Base-by-base conservation (phyloP, 306 rosid genomes). In the Benincasa hispida region DNA sequence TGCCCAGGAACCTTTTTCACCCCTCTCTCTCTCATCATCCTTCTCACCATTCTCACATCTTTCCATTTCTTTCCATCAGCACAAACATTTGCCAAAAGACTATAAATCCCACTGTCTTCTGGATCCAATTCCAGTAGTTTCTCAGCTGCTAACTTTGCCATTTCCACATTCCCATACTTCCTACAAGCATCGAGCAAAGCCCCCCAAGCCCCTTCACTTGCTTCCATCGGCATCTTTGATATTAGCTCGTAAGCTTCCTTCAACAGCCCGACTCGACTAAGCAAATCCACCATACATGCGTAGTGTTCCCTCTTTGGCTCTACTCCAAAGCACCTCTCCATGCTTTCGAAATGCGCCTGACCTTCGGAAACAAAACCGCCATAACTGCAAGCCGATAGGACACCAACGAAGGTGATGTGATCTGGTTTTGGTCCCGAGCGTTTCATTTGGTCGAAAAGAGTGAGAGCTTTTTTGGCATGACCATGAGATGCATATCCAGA, bases 191-290 rank as follows among this genome's bases (percentile, higher is more conserved):
- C 84, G 13, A 92, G 86, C 80, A 92, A 87, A 77, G 96, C 92
- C 12, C 97, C 97, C 93, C 97, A 90, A 55, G 93, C 86, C 68
- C 92, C 91, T 79, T 80, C 91, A 60, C 86, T 78, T 19, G 97
- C 85, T 83, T 82, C 79, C 85, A 90, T 88, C 7, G 93, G 93
- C 97, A 92, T 87, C 63, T 51, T 87, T 30, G 60, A 82, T 82
- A 90, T 84, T 65, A 92, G 80, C 57, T 81, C 76, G 42, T 88
- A 87, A 41, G 97, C 96, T 83, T 88, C 89, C 74, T 85, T 89
- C 2, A 92, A 72, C 32, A 79, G 74, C 21, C 97, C 97, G 39
- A 66, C 76, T 84, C 93, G 83, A 47, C 96, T 91, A 5, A 90
- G 79, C 47, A 92, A 79, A 84, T 92, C 96, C 54, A 92, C 79